Evolutionary conservation across 2,329 filamentous ascomycete species (phyloP).

Genomic region (Ascochyta koolunga): DNA sequence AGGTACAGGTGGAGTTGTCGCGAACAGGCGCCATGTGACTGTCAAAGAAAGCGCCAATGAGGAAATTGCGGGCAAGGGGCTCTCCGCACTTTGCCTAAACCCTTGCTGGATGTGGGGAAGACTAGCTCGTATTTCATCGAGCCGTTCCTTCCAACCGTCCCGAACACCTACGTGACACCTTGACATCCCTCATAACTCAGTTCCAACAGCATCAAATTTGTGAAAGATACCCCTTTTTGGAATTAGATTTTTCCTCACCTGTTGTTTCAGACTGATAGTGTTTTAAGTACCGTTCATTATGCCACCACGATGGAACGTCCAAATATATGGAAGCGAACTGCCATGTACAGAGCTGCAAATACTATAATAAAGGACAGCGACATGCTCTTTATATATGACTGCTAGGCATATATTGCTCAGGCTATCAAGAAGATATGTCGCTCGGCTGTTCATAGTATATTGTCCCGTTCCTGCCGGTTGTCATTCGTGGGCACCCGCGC

Average conservation of each 20-base stretch:
- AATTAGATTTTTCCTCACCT: neutral
- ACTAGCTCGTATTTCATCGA: constrained; percentile 4
- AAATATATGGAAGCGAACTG: neutral
- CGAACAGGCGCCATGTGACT: constrained; percentile 17
- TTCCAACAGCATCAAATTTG: neutral
- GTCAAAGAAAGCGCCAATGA: constrained; percentile 16
- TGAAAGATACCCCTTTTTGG: neutral
- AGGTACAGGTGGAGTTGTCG: constrained; percentile 16
- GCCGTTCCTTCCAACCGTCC: neutral
- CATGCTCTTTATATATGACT: neutral
- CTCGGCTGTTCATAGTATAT: neutral
- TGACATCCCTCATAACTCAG: neutral
- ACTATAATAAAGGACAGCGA: neutral
- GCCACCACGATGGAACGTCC: neutral
- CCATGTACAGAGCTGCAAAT: neutral
- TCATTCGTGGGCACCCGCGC: neutral
- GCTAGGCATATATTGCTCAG: neutral
- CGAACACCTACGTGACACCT: neutral
- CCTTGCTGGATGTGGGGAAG: constrained; percentile 7
- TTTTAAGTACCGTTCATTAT: neutral
- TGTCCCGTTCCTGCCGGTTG: neutral
- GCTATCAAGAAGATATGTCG: neutral
- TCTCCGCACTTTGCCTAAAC: constrained; percentile 11
- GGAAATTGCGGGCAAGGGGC: constrained; percentile 11
- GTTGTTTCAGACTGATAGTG: neutral